Percentiles rank a stretch among this genome's conserved stretches.
Conservation (phyloP, 371 early-diverging fungal species). For the Rhizomucor miehei region DNA sequence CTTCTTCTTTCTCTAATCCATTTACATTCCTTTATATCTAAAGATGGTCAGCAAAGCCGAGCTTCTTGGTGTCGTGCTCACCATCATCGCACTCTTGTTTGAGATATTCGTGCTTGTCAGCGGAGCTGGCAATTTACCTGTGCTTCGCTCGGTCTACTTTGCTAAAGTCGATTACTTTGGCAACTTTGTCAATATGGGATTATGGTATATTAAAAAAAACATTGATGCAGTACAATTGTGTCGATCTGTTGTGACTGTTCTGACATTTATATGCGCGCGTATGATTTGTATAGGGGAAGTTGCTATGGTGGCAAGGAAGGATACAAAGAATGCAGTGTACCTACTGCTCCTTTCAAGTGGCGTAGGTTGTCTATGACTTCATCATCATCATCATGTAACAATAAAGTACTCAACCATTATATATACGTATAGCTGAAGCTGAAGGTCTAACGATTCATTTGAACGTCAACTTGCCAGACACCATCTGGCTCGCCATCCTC, state of each 20-base stretch:
- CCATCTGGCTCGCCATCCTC: conserved; percentile 34
- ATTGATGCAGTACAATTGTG: not conserved
- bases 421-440: conserved; percentile 10
- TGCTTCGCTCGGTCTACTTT: conserved; percentile 20
- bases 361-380: conserved; percentile 11
- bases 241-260: no score
- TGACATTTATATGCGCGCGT: not conserved
- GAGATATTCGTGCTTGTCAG: conserved; percentile 25
- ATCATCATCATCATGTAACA: not conserved
- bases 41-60: conserved; percentile 5
- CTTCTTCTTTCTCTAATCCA: not conserved
- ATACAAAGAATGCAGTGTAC: conserved; percentile 17
- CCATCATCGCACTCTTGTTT: conserved; percentile 15
- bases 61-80: conserved; percentile 9
- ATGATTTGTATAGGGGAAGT: conserved; percentile 20
- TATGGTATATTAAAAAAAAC: conserved; percentile 21
- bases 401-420: not conserved
- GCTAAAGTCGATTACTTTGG: conserved; percentile 5
- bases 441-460: conserved; percentile 8
- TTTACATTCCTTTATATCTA: conserved; percentile 1
- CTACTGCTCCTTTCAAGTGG: conserved; percentile 24
- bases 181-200: conserved; percentile 16
- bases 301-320: conserved; percentile 5
- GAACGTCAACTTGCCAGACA: conserved; percentile 10
- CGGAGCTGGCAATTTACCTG: conserved; percentile 18